phyloP scores from a whole-genome alignment of 2,329 filamentous ascomycete genomes.

The Xylaria multiplex region DNA sequence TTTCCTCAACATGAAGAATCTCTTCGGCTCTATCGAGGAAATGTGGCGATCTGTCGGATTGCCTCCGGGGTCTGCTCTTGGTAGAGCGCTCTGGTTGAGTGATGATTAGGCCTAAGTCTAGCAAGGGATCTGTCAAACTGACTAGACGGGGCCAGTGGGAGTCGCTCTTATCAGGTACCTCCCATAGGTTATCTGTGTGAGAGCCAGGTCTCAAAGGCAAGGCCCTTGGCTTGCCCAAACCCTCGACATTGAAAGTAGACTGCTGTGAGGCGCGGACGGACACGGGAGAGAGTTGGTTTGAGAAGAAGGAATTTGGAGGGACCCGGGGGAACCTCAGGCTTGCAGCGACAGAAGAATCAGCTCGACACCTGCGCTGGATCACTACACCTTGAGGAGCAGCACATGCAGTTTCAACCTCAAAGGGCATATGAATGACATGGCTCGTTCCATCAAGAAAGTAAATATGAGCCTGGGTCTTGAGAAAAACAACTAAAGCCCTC shows the following conservation, averaged over 20 bases:
- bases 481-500: slow-evolving; percentile 85
- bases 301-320: slow-evolving; percentile 85
- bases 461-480: slow-evolving; percentile 92
- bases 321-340: slow-evolving; percentile 68
- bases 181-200: slow-evolving; percentile 68
- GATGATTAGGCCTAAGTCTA: slow-evolving; percentile 86
- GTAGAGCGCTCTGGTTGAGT: slow-evolving; percentile 60
- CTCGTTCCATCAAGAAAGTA: slow-evolving; percentile 89
- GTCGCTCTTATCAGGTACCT: slow-evolving; percentile 62
- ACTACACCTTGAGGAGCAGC: slow-evolving; percentile 84
- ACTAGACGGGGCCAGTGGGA: slow-evolving; percentile 80
- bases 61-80: slow-evolving; percentile 53
- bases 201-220: slow-evolving; percentile 63
- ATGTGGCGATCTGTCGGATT: slow-evolving; percentile 54
- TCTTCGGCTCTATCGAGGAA: slow-evolving; percentile 82
- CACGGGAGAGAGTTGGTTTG: slow-evolving; percentile 69
- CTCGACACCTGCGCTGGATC: slow-evolving; percentile 79
- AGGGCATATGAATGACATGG: slow-evolving; percentile 91
- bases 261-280: slow-evolving; percentile 60
- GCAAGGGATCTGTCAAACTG: slow-evolving; percentile 84
- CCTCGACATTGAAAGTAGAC: slow-evolving; percentile 66
- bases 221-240: slow-evolving; percentile 64
- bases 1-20: slow-evolving; percentile 81
- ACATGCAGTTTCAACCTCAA: slow-evolving; percentile 89
- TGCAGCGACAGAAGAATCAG: slow-evolving; percentile 60